These are phyloP conservation scores for Saturnispora zaruensis DNA, from an alignment of 805 yeast genomes.

Conservation along the genomic window DNA sequence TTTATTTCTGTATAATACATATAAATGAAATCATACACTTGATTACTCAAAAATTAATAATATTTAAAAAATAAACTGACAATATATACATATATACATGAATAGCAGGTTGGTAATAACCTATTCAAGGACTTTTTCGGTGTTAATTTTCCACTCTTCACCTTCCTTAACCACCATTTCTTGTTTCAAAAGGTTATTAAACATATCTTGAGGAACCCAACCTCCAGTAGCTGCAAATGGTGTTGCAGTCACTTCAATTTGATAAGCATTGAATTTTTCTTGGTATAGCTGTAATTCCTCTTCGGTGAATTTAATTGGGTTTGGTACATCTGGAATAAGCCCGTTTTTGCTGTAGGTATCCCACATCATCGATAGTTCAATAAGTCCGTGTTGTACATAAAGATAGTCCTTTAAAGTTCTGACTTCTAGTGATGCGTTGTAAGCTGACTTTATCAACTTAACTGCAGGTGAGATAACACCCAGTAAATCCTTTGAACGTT, in stretches of 20 bases:
- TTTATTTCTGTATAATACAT: not conserved
- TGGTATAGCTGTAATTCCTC: constrained; percentile 52
- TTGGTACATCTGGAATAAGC: constrained; percentile 39
- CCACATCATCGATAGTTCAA: constrained; percentile 65
- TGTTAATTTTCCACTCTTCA: constrained; percentile 37
- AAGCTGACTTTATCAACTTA: constrained; percentile 61
- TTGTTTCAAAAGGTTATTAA: constrained; percentile 56
- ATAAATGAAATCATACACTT: not conserved
- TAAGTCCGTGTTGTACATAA: constrained; percentile 55
- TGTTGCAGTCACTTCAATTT: constrained; percentile 52
- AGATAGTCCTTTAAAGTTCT: constrained; percentile 52
- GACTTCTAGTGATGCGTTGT: constrained; percentile 49
- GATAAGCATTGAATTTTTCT: constrained; percentile 54
- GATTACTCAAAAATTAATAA: not conserved
- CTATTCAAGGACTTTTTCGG: constrained; percentile 20
- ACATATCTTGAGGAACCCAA: constrained; percentile 94
- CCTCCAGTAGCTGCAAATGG: constrained; percentile 91
- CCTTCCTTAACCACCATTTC: constrained; percentile 55
- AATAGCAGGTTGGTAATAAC: not conserved
- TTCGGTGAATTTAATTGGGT: constrained; percentile 56
- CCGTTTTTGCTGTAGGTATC: constrained; percentile 50
- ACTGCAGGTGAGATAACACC: constrained; percentile 77
- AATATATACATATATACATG: not conserved
- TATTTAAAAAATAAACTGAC: not conserved
- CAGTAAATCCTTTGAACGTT: constrained; percentile 54